These are phyloP conservation scores for Forsythia viridissima DNA, from an alignment of 257 asterid species.

Conservation along the genomic window DNA sequence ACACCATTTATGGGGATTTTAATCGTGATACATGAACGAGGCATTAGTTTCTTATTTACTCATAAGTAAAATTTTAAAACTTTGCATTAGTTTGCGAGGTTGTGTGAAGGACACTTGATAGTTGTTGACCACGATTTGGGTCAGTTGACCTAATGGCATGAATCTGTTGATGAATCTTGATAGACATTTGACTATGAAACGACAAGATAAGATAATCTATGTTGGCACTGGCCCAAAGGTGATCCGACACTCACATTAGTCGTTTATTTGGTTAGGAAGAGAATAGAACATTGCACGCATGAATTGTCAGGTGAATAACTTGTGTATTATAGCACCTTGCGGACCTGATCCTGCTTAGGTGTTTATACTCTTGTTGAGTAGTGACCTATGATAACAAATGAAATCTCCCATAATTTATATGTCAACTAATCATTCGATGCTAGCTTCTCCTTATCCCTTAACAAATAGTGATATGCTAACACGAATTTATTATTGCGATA, in stretches of 20 bases:
- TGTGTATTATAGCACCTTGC: not conserved
- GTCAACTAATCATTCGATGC: not conserved
- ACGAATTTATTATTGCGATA: slow-evolving; percentile 23
- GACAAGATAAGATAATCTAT: not conserved
- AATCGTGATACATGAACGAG: not conserved
- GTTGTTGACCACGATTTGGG: not conserved
- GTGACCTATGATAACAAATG: not conserved
- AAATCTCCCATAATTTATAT: not conserved
- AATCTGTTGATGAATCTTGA: not conserved
- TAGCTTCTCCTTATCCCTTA: not conserved
- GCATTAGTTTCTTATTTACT: not conserved
- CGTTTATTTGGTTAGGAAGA: not conserved
- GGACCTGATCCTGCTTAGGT: not conserved
- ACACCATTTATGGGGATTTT: not conserved
- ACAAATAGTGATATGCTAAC: not conserved
- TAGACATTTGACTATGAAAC: not conserved
- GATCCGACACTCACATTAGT: not conserved
- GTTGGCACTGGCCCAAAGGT: not conserved
- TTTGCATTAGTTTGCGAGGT: not conserved
- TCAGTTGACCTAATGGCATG: not conserved
- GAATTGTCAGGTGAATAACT: not conserved
- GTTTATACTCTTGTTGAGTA: slow-evolving; percentile 3
- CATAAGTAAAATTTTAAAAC: not conserved
- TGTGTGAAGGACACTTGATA: not conserved
- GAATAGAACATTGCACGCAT: not conserved